These are phyloP conservation scores for Cardamine resedifolia DNA, from an alignment of 345 rosid genomes.

Conservation along the genomic window DNA sequence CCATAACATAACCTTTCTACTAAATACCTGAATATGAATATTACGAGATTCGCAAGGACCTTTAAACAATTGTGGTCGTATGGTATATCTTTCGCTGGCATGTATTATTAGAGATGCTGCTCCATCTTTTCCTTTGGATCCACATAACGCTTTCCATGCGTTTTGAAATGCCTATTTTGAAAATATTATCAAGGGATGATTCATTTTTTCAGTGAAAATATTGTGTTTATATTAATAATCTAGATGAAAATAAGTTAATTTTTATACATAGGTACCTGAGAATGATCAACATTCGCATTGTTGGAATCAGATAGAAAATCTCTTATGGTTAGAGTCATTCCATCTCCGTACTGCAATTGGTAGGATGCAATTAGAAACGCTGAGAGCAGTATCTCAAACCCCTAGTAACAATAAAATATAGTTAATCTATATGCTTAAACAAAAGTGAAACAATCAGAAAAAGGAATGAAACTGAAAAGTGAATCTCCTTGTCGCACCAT, in stretches of 20 bases:
- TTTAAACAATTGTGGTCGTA: slow-evolving; percentile 12
- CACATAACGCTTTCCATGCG: slow-evolving; percentile 17
- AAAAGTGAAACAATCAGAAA: background rate
- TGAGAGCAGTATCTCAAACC: background rate
- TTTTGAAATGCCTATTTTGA: slow-evolving; percentile 17
- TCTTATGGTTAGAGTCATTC: background rate
- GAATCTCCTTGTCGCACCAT: slow-evolving; percentile 18
- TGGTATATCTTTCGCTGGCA: background rate
- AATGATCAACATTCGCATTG: background rate
- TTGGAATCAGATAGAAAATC: slow-evolving; percentile 12
- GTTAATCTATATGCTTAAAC: background rate
- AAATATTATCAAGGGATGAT: background rate
- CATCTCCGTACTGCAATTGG: slow-evolving; percentile 12
- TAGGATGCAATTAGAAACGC: slow-evolving; percentile 5
- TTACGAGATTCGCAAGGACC: slow-evolving; percentile 24
- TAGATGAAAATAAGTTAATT: background rate
- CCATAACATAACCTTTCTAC: background rate
- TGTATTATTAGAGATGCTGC: background rate
- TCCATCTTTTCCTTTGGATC: background rate
- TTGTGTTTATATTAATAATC: background rate
- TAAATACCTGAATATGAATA: slow-evolving; percentile 19
- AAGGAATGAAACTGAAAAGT: background rate
- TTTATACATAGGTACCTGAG: background rate
- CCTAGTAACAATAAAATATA: background rate
- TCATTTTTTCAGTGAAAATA: background rate